phyloP scores from a whole-genome alignment of 805 yeast species.

The Zygosaccharomyces pseudorouxii region DNA sequence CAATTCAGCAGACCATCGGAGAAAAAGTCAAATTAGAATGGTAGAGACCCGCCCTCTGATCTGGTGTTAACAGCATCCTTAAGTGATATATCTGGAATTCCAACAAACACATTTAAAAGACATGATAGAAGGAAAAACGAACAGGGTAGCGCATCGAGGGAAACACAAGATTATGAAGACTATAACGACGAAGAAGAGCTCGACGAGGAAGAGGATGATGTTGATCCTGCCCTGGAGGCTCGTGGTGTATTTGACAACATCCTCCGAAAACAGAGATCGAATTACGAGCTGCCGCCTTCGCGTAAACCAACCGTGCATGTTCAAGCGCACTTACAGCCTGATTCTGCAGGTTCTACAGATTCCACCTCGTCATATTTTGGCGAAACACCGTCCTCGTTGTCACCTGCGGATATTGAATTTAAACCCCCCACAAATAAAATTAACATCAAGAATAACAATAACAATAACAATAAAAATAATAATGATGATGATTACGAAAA shows the following conservation, averaged over 20 bases:
- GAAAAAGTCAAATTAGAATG: conserved; percentile 1
- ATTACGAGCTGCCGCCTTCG: conserved; percentile 11
- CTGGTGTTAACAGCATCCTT: conserved; percentile 26
- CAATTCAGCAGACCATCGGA: neutral
- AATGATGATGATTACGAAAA: neutral
- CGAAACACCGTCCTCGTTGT: conserved; percentile 14
- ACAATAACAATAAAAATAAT: neutral
- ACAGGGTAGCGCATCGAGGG: neutral
- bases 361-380: conserved; percentile 13
- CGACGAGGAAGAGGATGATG: conserved; percentile 16
- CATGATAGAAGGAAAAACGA: conserved; percentile 12
- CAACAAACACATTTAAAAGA: conserved; percentile 27
- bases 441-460: neutral
- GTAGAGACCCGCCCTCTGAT: conserved; percentile 18
- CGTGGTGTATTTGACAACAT: conserved; percentile 28
- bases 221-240: conserved; percentile 31
- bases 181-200: conserved; percentile 2
- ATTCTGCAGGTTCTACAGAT: conserved; percentile 1
- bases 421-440: neutral
- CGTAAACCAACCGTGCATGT: neutral
- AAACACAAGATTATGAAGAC: conserved; percentile 1
- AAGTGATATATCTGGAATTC: conserved; percentile 28
- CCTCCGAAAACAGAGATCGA: conserved; percentile 23
- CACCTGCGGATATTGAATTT: conserved; percentile 5
- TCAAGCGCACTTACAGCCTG: neutral